Evolutionary conservation across 108 stramenopile genomes (phyloP), one percentile per base, ranked within the genome.

Genomic region (Cyclotella kingstonii): DNA sequence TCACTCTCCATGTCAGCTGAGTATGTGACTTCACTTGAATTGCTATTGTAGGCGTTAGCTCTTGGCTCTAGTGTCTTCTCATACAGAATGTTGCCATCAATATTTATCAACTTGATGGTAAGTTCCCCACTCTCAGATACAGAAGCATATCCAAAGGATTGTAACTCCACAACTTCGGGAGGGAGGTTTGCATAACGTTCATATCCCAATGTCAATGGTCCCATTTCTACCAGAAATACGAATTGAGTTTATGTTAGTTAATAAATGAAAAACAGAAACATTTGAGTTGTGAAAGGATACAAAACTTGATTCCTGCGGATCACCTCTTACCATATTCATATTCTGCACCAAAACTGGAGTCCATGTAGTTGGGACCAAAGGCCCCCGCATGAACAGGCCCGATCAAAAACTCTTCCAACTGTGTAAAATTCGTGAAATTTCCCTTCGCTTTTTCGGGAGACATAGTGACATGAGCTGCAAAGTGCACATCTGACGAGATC

Each of bases 71-170:
- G 8, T 8, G 52, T 49, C 34, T 59, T 63, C 18, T 77, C 63
- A 34, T 55, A 61, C 70, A 54, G 44, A 12, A 71, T 35, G 23
- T 41, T 44, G 9, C 70, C 76, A 54, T 70, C 58, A 51, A 77
- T 77, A 40, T 35, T 51, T 6, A 77, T 71, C 55, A 77, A 58
- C 52, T 77, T 70, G 58, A 77, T 71, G 12, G 21, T 21, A 4
- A 77, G 54, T 40, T 33, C 43, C 9, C 76, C 69, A 34, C 39
- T 52, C 29, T 66, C 70, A 28, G 62, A 64, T 9, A 77, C 69
- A 11, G 69, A 62, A 6, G 70, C 76, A 66, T 77, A 58, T 8
- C 76, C 76, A 40, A 77, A 77, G 0, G 76, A 71, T 61, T 77
- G 76, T 7, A 77, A 35, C 19, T 60, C 58, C 14, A 21, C n/a